Evolutionary conservation across 1,139 yeast genomes (phyloP).

Genomic region (Suhomyces yuchorum): DNA sequence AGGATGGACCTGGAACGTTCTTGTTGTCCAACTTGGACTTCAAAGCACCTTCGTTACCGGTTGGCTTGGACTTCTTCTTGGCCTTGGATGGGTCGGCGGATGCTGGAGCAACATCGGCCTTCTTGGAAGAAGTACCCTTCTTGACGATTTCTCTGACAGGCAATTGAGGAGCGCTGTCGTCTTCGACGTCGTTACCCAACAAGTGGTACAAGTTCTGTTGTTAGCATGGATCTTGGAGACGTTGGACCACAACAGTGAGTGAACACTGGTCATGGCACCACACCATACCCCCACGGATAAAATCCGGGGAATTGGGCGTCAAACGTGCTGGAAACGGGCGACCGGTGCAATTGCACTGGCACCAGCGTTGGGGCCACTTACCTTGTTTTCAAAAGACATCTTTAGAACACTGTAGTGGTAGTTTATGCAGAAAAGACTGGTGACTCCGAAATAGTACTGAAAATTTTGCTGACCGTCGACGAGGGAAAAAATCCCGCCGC

Average conservation of each 20-base stretch:
- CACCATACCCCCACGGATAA: not conserved
- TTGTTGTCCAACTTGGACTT: conserved; percentile 78
- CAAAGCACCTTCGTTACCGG: conserved; percentile 91
- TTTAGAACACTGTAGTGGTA: conserved; percentile 13
- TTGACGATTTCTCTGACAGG: conserved; percentile 78
- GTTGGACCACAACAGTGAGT: not conserved
- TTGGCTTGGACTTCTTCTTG: conserved; percentile 65
- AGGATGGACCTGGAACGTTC: conserved; percentile 59
- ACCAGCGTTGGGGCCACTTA: conserved; percentile 30
- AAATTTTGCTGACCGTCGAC: conserved; percentile 25
- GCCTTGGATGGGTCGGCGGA: conserved; percentile 82
- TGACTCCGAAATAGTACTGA: conserved; percentile 11
- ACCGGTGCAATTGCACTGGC: not conserved
- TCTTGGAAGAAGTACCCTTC: conserved; percentile 83
- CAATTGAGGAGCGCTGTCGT: conserved; percentile 52
- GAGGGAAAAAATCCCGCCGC: conserved; percentile 13
- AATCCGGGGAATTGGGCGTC: not conserved
- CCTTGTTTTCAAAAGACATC: conserved; percentile 56
- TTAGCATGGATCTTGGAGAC: conserved; percentile 5
- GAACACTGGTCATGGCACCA: not conserved
- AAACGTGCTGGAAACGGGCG: not conserved
- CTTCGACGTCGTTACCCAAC: conserved; percentile 82
- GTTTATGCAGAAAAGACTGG: conserved; percentile 9
- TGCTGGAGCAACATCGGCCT: conserved; percentile 82
- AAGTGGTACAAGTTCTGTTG: conserved; percentile 51